Evolutionary conservation across 2,329 filamentous ascomycete species (phyloP).

Genomic region (Blastomyces parvus): DNA sequence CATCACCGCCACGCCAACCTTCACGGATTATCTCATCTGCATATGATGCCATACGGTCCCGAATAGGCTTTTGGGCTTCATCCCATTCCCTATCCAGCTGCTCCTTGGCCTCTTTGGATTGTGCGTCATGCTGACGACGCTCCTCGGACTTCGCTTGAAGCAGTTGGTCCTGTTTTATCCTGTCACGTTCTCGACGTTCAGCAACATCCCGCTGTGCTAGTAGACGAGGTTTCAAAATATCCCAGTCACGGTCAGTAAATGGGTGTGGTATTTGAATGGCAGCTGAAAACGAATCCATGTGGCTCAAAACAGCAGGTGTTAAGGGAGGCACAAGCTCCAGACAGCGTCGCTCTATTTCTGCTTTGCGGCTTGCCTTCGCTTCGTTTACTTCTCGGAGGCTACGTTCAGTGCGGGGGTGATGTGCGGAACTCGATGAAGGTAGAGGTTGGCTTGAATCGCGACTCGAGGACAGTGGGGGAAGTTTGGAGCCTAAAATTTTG

Average conservation of each 20-base stretch:
- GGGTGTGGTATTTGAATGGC: constrained; percentile 60
- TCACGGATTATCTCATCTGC: constrained; percentile 61
- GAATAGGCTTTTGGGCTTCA: constrained; percentile 57
- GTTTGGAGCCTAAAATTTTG: constrained; percentile 9
- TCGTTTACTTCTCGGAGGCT: constrained; percentile 55
- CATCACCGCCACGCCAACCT: constrained; percentile 55
- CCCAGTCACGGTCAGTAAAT: constrained; percentile 61
- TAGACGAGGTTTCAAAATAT: constrained; percentile 56
- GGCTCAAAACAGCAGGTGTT: constrained; percentile 50
- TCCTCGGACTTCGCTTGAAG: constrained; percentile 41
- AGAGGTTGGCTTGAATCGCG: constrained; percentile 7
- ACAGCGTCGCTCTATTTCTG: constrained; percentile 64
- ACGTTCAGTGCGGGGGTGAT: constrained; percentile 34
- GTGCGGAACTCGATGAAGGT: constrained; percentile 6
- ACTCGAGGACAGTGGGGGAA: constrained; percentile 12
- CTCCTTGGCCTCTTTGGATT: constrained; percentile 47
- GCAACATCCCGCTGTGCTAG: constrained; percentile 56
- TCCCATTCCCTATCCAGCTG: constrained; percentile 61
- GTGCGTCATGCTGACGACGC: constrained; percentile 40
- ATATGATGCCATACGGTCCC: constrained; percentile 54
- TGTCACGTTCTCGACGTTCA: constrained; percentile 46
- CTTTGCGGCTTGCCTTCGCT: constrained; percentile 53
- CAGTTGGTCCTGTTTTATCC: constrained; percentile 40
- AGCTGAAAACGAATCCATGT: constrained; percentile 65
- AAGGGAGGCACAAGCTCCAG: constrained; percentile 58